Evolutionary conservation across 2,329 filamentous ascomycete species (phyloP).

Genomic region (Penicillium sp.): DNA sequence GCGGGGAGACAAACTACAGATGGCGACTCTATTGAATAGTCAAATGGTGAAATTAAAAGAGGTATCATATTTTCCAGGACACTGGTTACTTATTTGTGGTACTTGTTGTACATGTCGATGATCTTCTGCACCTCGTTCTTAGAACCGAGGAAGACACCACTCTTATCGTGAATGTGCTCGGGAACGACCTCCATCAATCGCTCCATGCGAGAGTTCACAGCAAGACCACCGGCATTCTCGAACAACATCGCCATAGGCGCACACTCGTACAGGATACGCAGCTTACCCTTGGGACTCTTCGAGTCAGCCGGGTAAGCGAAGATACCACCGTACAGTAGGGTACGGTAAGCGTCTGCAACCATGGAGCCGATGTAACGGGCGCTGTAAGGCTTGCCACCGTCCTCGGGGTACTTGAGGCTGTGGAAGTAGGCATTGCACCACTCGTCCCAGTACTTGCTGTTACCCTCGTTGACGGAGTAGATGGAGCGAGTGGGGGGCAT

Average conservation of each 20-base stretch:
- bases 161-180: conserved; percentile 90
- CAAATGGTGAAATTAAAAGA: not conserved
- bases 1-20: too few species aligned
- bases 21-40: not conserved
- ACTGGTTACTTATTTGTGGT: conserved; percentile 30
- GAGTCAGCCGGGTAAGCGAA: conserved; percentile 98
- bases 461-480: conserved; percentile 98
- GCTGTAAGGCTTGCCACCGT: conserved; percentile 82
- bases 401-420: conserved; percentile 75
- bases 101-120: conserved; percentile 72
- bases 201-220: conserved; percentile 85
- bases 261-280: conserved; percentile 96
- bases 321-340: conserved; percentile 90
- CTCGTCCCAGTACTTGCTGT: conserved; percentile 94
- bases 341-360: conserved; percentile 98
- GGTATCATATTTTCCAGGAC: not conserved
- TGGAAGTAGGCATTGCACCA: conserved; percentile 85
- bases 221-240: conserved; percentile 95
- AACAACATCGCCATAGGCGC: conserved; percentile 99
- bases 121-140: conserved; percentile 96
- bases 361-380: conserved; percentile 95
- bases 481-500: conserved; percentile 80
- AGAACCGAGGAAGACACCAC: conserved; percentile 94
- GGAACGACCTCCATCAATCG: conserved; percentile 88
- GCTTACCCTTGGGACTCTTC: conserved; percentile 98